phyloP scores from a whole-genome alignment of 148 eudicot genomes.

The Amaranthus cruentus region DNA sequence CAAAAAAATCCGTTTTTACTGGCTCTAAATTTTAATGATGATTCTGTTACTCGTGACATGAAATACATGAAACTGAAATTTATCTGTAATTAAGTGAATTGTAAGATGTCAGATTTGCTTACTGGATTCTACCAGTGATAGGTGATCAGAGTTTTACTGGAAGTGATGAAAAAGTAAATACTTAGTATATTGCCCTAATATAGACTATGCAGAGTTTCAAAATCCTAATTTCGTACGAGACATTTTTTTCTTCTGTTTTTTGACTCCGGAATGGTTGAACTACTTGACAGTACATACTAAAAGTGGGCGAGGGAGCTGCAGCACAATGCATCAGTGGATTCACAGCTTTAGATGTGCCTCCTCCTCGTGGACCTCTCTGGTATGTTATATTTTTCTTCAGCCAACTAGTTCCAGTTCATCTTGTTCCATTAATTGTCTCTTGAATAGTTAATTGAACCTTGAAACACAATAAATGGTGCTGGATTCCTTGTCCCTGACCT shows the following conservation, averaged over 20 bases:
- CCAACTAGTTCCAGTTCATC: background rate
- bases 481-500: background rate
- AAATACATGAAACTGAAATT: no score
- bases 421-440: background rate
- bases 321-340: conserved; percentile 94
- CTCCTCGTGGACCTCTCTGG: conserved; percentile 97
- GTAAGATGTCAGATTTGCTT: background rate
- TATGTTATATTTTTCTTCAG: conserved; percentile 20
- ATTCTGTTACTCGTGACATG: background rate
- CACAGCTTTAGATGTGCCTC: conserved; percentile 71
- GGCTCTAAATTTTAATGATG: background rate
- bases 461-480: background rate
- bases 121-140: background rate
- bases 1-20: background rate
- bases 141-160: background rate
- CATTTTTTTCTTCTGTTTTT: background rate
- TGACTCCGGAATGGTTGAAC: conserved; percentile 1
- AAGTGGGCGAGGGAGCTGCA: conserved; percentile 70
- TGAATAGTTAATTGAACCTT: background rate
- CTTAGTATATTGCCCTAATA: background rate
- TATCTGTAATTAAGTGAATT: background rate
- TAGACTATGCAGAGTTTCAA: background rate
- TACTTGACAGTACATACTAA: conserved; percentile 58
- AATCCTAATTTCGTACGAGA: background rate
- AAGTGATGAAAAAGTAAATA: background rate